phyloP scores from a whole-genome alignment of 225 moss, liverwort and hornwort species.

The Climacium dendroides region DNA sequence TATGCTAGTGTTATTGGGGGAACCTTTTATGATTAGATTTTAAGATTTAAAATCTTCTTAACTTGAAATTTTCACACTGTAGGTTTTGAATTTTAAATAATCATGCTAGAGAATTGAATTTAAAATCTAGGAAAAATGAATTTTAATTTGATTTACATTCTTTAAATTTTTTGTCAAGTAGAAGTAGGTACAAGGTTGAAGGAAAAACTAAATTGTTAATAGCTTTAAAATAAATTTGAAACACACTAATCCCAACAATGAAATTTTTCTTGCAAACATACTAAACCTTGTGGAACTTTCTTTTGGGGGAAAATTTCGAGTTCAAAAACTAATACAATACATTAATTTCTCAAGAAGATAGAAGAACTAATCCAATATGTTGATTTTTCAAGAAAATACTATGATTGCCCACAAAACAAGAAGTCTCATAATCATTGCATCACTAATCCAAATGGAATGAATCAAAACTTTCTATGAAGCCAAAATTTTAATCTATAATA shows the following conservation, averaged over 20 bases:
- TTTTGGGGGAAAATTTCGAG: not conserved
- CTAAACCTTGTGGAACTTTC: not conserved
- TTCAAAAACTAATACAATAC: not conserved
- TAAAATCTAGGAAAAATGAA: not conserved
- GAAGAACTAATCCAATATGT: accelerated
- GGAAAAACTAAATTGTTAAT: not conserved
- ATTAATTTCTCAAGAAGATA: not conserved
- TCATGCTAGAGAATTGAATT: not conserved
- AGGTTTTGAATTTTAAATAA: not conserved
- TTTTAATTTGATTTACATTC: too few relatives aligned
- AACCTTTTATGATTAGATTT: not conserved
- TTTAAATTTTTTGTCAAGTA: not conserved
- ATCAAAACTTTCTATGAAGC: not conserved
- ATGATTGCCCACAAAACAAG: not conserved
- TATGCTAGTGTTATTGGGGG: too few relatives aligned
- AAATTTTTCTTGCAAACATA: not conserved
- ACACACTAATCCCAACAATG: not conserved
- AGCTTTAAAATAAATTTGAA: not conserved
- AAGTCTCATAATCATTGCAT: not conserved
- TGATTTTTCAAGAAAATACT: not conserved
- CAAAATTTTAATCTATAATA: not conserved
- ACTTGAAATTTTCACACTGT: not conserved
- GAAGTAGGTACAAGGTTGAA: not conserved
- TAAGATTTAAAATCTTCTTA: not conserved
- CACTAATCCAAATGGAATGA: not conserved